These are phyloP conservation scores for Talaromyces ruber DNA, from an alignment of 495 filamentous ascomycete species.

Conservation along the genomic window DNA sequence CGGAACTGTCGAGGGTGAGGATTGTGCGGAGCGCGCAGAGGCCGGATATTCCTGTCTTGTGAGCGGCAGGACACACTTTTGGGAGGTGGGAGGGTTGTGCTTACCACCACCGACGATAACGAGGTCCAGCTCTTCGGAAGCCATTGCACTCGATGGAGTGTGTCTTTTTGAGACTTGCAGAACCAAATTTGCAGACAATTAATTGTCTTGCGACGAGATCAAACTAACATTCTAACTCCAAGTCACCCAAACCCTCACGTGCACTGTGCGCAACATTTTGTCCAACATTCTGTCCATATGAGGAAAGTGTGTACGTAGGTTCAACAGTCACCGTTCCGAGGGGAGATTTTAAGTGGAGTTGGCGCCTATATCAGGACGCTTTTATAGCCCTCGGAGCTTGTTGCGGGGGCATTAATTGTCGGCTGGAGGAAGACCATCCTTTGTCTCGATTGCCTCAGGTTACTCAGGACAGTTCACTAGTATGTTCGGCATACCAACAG, in stretches of 20 bases:
- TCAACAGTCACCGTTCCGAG: neutral
- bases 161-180: no score
- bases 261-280: neutral
- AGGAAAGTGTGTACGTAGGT: neutral
- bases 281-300: neutral
- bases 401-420: neutral
- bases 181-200: no score
- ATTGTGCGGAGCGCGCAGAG: constrained; percentile 55
- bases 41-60: constrained; percentile 44
- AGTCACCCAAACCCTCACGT: neutral
- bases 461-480: no score
- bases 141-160: no score
- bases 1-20: constrained; percentile 36
- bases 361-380: neutral
- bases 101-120: constrained; percentile 40
- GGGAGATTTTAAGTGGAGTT: neutral
- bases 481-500: no score
- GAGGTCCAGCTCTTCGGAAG: constrained; percentile 16
- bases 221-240: neutral
- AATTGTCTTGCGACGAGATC: neutral
- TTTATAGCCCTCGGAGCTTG: neutral
- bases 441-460: no score
- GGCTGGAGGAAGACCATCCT: no score
- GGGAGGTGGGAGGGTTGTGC: neutral
- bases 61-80: neutral